Percentiles rank a stretch among this genome's conserved stretches.
Evolutionary conservation across 2,329 filamentous ascomycete species (phyloP).

Genomic region (Fusarium stilboides): DNA sequence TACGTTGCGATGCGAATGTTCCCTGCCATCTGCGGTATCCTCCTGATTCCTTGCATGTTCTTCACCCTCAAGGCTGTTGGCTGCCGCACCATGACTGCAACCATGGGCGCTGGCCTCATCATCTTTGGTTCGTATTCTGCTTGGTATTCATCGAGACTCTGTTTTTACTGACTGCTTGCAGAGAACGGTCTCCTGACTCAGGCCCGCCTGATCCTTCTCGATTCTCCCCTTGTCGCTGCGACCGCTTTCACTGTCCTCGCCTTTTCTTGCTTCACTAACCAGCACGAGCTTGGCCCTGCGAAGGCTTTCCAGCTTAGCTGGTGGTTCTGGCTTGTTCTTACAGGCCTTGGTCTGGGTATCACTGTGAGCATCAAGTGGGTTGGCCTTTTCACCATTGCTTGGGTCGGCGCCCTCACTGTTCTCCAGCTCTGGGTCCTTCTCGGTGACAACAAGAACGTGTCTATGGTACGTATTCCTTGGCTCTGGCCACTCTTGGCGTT

Average conservation of each 20-base stretch:
- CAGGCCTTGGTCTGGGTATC: constrained; percentile 88
- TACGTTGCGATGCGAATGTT: constrained; percentile 98
- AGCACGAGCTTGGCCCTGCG: constrained; percentile 91
- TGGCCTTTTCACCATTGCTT: constrained; percentile 97
- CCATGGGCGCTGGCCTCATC: constrained; percentile 86
- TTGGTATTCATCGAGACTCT: not conserved
- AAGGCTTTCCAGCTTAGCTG: constrained; percentile 91
- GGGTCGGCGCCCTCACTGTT: constrained; percentile 92
- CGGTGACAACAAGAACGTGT: constrained; percentile 89
- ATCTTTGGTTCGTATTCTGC: constrained; percentile 81
- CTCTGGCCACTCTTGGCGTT: too few relatives aligned
- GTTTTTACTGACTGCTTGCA: constrained; percentile 58
- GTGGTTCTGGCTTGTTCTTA: constrained; percentile 98
- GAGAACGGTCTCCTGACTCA: constrained; percentile 97
- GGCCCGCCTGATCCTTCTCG: constrained; percentile 93
- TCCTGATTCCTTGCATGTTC: constrained; percentile 94
- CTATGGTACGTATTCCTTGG: constrained; percentile 68
- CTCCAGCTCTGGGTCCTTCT: constrained; percentile 96
- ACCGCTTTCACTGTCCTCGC: constrained; percentile 92
- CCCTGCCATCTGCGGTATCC: constrained; percentile 88
- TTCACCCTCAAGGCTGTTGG: constrained; percentile 92
- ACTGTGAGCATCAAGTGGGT: constrained; percentile 99
- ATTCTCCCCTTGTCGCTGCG: constrained; percentile 93
- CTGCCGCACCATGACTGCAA: constrained; percentile 87
- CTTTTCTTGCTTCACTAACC: constrained; percentile 95